Evolutionary conservation across 1,284 basidiomycete genomes (phyloP), one percentile per base, ranked within the genome.

Genomic region (Chiua sp.): DNA sequence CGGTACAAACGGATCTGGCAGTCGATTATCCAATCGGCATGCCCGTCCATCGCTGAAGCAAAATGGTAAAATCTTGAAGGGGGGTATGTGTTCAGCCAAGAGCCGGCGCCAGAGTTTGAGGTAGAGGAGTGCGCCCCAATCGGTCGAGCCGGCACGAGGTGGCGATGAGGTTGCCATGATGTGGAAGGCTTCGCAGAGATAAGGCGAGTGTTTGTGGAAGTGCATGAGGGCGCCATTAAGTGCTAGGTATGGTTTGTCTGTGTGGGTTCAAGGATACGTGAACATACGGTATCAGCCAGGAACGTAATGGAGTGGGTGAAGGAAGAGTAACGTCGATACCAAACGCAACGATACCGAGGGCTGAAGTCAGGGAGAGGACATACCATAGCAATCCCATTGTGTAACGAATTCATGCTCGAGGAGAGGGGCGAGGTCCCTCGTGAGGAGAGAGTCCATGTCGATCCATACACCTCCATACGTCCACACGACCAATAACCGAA

Each of bases 371-470:
- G 49, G 39, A 15, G 50, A 10, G 20, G 4, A 77, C 88, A 63
- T 70, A 94, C 94, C 92, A 68, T 96, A 96, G 72, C 96, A 98
- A 73, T 98, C 96, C 96, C 95, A 98, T 70, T 97, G 94, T 4
- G 92, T 94, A 15, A 98, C 92, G 73, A 96, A 98, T 75, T 98
- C 96, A 68, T 93, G 91, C 75, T 97, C 95, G 4, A 92, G 80
- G 56, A 98, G 78, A 12, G 94, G 92, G 3, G 88, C 79, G 30
- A 98, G 78, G 75, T 95, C 92, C 59, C 95, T 79, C 51, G 93
- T 96, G 62, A 97, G 79, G 59, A 98, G 81, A 60, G 92, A 91
- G 76, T 98, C 96, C 93, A 98, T 97, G 72, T 98, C 96, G 53
- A 97, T 82, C 96, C 96, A 98, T 23, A 96, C 85, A 1, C 96